Conservation (phyloP, 2,329 filamentous ascomycete genomes). For the Celoporthe dispersa region DNA sequence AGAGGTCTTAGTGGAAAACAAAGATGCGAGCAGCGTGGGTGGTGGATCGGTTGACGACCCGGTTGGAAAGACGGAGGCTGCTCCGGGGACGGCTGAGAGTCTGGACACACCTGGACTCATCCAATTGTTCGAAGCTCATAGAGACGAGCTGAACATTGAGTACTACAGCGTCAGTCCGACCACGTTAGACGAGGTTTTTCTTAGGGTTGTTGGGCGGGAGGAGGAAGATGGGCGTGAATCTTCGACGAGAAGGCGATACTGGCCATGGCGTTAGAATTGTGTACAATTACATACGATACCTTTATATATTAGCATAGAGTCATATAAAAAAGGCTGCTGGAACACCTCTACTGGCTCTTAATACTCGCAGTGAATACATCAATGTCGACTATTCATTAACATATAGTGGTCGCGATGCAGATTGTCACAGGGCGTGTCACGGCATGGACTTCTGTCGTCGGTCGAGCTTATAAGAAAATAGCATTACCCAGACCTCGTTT, state of each 20-base stretch:
- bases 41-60: slow-evolving; percentile 2
- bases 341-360: too few relatives aligned
- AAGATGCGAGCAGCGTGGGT: background rate
- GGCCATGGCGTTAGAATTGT: background rate
- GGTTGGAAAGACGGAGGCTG: background rate
- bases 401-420: background rate
- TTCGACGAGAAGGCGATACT: slow-evolving; percentile 30
- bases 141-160: slow-evolving; percentile 71
- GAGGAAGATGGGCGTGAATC: slow-evolving; percentile 59
- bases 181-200: slow-evolving; percentile 88
- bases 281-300: background rate
- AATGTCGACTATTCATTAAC: background rate
- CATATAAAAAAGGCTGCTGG: too few relatives aligned
- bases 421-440: background rate
- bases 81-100: slow-evolving; percentile 37
- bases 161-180: slow-evolving; percentile 88
- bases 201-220: slow-evolving; percentile 81
- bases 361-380: background rate
- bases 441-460: background rate
- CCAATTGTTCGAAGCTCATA: slow-evolving; percentile 69
- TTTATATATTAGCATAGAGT: background rate
- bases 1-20: background rate
- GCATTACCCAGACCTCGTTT: too few relatives aligned
- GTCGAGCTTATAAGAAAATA: background rate
- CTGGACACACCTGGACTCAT: slow-evolving; percentile 40